Base-by-base conservation (phyloP, 2,329 filamentous ascomycete species). In the Ceratocystis variospora region DNA sequence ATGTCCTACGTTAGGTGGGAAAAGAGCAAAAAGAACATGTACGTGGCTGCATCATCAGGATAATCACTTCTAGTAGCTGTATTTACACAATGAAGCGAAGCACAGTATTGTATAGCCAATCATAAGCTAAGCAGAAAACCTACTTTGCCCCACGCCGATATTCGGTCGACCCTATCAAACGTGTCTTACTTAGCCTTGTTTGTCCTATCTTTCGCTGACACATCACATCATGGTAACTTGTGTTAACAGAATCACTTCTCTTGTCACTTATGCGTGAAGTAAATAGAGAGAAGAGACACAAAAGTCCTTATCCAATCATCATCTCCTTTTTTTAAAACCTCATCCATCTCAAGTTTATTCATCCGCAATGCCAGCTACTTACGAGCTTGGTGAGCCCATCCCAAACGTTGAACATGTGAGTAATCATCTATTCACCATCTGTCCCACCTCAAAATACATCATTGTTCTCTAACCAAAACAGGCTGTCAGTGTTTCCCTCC, bases 401-500 rank as follows among this genome's bases (percentile, higher is more conserved):
- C 89, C 89, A 48, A 85, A 92, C 73, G 92, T 88, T 66, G 83
- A 87, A 67, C 89, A 93, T 79, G 88, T 90, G 79, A 78, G 84
- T 80, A 12, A 48, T 59, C 8, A 41, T 41, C 37, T 41, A 41
- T 41, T 41, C 8, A 41, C 37, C 2, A 41, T 41, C 10, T 41
- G 37, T 41, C 37, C 10, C 37, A 41, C 37, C 37, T 41, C 12
- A 41, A 10, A 41, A 41, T 41, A 10, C 10, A 41, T 12, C 37
- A 12, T 41, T 41, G 37, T 41, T 8, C 37, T 41, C 37, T 41
- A 41, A 41, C 37, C 37, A 41, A 41, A 41, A 8, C 65, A 96
- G 92, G 94, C 93, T 70, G 90, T 97, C 70, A 97, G 93, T 75
- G 93, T 97, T 53, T 97, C 94, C 17, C 79, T 99, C 31, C 94